Evolutionary conservation across 2,329 filamentous ascomycete genomes (phyloP).

Genomic region (Macrophomina tecta): DNA sequence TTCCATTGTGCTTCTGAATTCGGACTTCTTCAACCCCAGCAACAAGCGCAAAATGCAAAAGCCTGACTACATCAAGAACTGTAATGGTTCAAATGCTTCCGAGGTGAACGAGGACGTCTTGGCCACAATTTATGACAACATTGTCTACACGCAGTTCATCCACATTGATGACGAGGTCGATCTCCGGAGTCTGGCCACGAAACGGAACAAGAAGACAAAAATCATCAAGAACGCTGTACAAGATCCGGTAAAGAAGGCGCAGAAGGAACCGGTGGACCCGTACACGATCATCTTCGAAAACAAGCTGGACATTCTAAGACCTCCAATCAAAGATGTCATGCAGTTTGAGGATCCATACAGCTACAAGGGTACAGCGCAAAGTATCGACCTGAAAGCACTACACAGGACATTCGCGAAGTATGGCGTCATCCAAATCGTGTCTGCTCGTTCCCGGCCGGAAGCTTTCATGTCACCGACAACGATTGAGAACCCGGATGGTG

Average conservation of each 20-base stretch:
- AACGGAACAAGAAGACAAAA: slow-evolving; percentile 71
- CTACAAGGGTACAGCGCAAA: slow-evolving; percentile 78
- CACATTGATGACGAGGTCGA: slow-evolving; percentile 93
- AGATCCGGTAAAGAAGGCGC: slow-evolving; percentile 68
- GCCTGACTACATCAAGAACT: slow-evolving; percentile 92
- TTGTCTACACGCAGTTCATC: slow-evolving; percentile 97
- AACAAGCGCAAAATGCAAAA: slow-evolving; percentile 99
- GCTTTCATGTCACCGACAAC: slow-evolving; percentile 92
- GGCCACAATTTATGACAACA: slow-evolving; percentile 98
- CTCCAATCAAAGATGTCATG: slow-evolving; percentile 90
- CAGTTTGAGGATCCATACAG: slow-evolving; percentile 89
- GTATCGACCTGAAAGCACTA: slow-evolving; percentile 78
- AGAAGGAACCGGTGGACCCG: slow-evolving; percentile 89
- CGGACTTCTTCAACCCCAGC: slow-evolving; percentile 99
- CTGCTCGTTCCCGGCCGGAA: slow-evolving; percentile 88
- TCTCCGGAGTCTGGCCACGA: slow-evolving; percentile 72
- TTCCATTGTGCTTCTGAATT: slow-evolving; percentile 93
- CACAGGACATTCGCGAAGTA: slow-evolving; percentile 91
- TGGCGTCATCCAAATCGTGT: slow-evolving; percentile 92
- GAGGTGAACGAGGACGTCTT: slow-evolving; percentile 86
- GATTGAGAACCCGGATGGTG: slow-evolving; percentile 81
- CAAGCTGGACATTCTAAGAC: slow-evolving; percentile 81
- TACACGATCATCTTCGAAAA: slow-evolving; percentile 93
- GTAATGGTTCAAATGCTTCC: slow-evolving; percentile 70
- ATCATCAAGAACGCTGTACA: slow-evolving; percentile 59